phyloP scores from a whole-genome alignment of 441 rosid species.

The Gossypium schwendimanii region DNA sequence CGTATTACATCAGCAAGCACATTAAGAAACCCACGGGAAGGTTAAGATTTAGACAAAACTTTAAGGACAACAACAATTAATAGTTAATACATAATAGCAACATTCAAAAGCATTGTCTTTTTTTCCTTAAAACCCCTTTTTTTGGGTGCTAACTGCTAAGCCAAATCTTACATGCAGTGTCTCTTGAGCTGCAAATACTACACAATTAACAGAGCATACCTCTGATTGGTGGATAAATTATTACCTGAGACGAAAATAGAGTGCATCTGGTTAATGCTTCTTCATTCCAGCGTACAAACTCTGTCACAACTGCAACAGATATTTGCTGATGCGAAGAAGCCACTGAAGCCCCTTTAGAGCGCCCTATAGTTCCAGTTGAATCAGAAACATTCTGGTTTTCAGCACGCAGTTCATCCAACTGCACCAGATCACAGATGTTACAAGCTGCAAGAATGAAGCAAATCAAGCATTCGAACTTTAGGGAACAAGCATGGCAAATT shows the following conservation, averaged over 20 bases:
- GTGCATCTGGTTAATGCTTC: constrained; percentile 96
- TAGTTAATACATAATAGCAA: background rate
- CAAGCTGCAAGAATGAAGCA: constrained; percentile 12
- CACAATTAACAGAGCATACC: background rate
- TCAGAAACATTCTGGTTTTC: constrained; percentile 73
- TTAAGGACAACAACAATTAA: background rate
- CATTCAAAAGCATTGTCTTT: background rate
- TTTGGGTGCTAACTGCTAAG: background rate
- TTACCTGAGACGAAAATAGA: constrained; percentile 85
- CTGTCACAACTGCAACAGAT: constrained; percentile 95
- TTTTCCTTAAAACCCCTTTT: background rate
- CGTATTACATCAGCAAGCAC: background rate
- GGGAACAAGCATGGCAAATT: constrained; percentile 12
- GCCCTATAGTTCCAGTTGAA: constrained; percentile 85
- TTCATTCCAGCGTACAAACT: constrained; percentile 97
- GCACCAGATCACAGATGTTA: constrained; percentile 27
- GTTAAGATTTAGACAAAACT: background rate
- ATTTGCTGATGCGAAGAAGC: constrained; percentile 85
- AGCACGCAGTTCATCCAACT: constrained; percentile 90
- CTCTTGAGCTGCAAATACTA: background rate
- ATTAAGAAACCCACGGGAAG: background rate
- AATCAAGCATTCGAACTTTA: constrained; percentile 10
- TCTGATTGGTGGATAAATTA: constrained; percentile 1
- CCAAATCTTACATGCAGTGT: background rate
- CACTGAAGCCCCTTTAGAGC: constrained; percentile 83